Base-by-base conservation (phyloP, 2,329 filamentous ascomycete genomes). In the Penicillium sp. region DNA sequence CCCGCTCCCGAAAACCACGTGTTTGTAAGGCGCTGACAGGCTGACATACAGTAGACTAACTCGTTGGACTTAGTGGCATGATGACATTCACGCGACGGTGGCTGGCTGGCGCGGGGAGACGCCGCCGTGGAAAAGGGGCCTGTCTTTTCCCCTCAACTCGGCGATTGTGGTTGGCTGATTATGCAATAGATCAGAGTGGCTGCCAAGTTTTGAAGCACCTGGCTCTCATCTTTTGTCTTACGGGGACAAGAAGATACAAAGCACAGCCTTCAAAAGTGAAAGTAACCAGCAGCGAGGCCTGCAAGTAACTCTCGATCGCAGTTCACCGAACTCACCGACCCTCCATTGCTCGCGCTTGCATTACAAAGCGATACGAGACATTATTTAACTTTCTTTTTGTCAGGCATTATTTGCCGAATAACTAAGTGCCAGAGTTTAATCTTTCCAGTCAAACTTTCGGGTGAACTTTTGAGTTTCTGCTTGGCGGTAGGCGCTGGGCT, bases 1-100 rank as follows among this genome's bases (percentile, higher is more conserved):
- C 56, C 53, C 39, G 7, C 52, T 49, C 36, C 36, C 44, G 50
- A 36, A 55, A 54, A 39, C 59, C 59, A 61, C 56, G 56, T 59
- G 56, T 51, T 39, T 39, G 10, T 37, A 37, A 16, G 10, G 35
- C 18, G 51, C 27, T 27, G 31, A 31, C 31, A 31, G 31, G 31
- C 31, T 31, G 31, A 31, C 31, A 31, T 31, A 31, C 31, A 31
- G 31, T 9, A 31, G 31, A 9, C 31, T 31, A 31, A 10, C 27
- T 31, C 6, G 27, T 31, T 31, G 7, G 27, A 31, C 27, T 31
- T 9, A 31, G 7, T 31, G 7, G 31, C 31, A 31, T 31, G 6
- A 31, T 31, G 31, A 31, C 31, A 9, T 31, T 31, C 31, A 31
- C 31, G 31, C 31, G 43, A 27, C 24, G 43, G 24, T 46, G 43